Conservation (phyloP, 306 rosid genomes). For the Chamaecrista fasciculata region DNA sequence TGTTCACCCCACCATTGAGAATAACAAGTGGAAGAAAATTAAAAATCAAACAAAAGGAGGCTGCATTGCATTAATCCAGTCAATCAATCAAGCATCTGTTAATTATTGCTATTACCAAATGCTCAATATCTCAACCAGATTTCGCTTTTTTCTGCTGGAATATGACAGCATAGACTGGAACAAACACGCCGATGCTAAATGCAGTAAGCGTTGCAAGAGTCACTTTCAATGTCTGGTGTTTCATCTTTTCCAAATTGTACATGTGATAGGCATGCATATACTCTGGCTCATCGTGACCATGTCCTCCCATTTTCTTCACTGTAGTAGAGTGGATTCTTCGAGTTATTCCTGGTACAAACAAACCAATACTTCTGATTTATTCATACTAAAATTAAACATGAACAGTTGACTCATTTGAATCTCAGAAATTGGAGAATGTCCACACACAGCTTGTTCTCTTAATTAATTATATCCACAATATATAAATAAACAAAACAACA, state of each 20-base stretch:
- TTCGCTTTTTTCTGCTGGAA: not conserved
- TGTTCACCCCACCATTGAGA: not conserved
- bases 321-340: not conserved
- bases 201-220: not conserved
- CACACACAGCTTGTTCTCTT: not conserved
- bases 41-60: too few relatives aligned
- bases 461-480: not conserved
- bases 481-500: not conserved
- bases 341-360: not conserved
- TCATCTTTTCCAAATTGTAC: conserved; percentile 11
- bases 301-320: conserved; percentile 3
- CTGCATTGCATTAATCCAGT: not conserved
- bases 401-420: not conserved
- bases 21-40: too few relatives aligned
- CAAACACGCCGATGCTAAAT: conserved; percentile 8
- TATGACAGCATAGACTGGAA: conserved; percentile 14
- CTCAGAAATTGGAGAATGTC: not conserved
- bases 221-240: not conserved
- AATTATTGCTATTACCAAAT: not conserved
- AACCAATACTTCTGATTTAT: not conserved
- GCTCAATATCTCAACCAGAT: not conserved
- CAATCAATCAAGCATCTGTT: not conserved
- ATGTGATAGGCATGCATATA: conserved; percentile 1
- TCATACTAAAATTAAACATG: not conserved
- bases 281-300: conserved; percentile 4